Percentiles rank a stretch among this genome's conserved stretches.
These are phyloP conservation scores for Corchorus olitorius DNA, from an alignment of 345 rosid species.

Conservation along the genomic window DNA sequence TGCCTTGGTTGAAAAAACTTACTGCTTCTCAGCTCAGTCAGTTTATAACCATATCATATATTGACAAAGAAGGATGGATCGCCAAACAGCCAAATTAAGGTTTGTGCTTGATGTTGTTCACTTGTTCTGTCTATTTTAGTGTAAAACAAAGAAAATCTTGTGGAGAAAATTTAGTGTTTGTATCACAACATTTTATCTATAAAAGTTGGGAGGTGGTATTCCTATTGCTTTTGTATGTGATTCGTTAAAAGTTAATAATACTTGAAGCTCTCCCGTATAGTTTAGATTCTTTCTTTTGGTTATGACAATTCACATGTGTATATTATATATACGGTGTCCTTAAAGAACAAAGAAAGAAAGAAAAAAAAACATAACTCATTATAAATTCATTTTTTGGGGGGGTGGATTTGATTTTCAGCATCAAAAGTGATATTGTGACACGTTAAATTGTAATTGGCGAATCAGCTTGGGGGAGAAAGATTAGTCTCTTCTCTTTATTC, in stretches of 20 bases:
- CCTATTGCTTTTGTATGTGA: neutral
- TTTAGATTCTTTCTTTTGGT: no score
- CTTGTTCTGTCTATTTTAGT: neutral
- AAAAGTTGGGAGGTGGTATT: neutral
- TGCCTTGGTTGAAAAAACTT: constrained; percentile 31
- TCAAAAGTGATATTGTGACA: no score
- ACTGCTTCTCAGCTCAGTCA: neutral
- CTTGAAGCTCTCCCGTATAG: no score
- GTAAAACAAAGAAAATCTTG: neutral
- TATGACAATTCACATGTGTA: neutral
- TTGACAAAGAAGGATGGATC: constrained; percentile 36
- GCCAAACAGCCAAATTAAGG: neutral
- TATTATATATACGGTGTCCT: no score
- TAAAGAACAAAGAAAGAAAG: no score
- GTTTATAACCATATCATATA: neutral
- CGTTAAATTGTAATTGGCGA: neutral
- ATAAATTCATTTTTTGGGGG: no score
- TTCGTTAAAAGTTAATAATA: neutral
- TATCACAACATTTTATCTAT: neutral
- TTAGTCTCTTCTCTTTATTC: neutral
- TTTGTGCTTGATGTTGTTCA: no score
- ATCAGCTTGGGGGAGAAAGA: neutral
- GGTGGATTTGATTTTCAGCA: neutral
- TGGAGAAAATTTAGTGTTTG: neutral
- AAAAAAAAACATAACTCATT: neutral